Base-by-base conservation (phyloP, 2,329 filamentous ascomycete genomes). In the Samsoniella hepiali region DNA sequence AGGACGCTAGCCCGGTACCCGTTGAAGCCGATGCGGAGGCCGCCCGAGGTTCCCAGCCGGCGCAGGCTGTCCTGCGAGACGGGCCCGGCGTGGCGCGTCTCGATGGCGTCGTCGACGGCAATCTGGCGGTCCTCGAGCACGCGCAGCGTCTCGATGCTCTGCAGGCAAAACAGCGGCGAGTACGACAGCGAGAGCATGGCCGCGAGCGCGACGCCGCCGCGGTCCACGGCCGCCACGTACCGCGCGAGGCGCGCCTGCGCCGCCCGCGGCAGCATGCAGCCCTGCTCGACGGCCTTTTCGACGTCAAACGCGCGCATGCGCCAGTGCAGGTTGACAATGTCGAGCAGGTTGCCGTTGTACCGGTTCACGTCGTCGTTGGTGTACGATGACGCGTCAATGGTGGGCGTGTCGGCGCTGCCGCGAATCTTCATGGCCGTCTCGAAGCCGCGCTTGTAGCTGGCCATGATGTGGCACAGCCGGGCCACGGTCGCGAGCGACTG, bases 291-390 rank as follows among this genome's bases (percentile, higher is more conserved):
- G n/a, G 82, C 77, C 67, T 94, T 90, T 1, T 79, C 78, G 13
- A 78, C 77, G 64, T 85, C 85, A 64, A 96, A 88, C 1, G 89
- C 91, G 13, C 88, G 85, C 29, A 85, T 84, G 9, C 91, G 85
- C 91, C 91, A 96, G 54, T 95, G 74, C 58, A 90, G 86, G 72
- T 96, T 96, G 78, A 91, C 93, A 38, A 93, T 83, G 72, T 96
- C 92, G 86, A 95, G 93, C 38, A 96, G 82, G 72, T 90, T 93
- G 29, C 89, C 89, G 72, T 96, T 96, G 77, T 95, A 93, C 31
- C 83, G 77, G 67, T 86, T 84, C 47, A 92, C 84, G 63, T 89
- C 84, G 38, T 80, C 76, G 49, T 84, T 80, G 34, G 86, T 80
- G 65, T 88, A 89, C 11, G 77, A 73, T 22, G 74, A 72, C 6